Evolutionary conservation across 1,139 yeast species (phyloP).

Genomic region (Saccharomycopsis hybrid): DNA sequence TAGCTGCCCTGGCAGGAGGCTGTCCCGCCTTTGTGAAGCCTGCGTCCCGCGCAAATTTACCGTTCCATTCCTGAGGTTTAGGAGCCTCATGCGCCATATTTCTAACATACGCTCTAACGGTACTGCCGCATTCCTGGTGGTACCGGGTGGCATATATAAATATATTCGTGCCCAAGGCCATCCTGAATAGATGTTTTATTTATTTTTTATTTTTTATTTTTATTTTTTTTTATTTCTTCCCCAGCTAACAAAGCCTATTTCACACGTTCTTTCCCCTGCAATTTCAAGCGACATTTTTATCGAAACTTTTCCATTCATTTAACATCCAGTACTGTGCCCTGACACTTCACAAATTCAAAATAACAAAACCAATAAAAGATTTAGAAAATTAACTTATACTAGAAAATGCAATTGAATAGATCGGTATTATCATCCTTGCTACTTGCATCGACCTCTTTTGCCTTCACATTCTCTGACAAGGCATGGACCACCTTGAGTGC

Average conservation of each 20-base stretch:
- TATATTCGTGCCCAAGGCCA: neutral
- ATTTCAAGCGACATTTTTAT: no score
- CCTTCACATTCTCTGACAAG: conserved; percentile 63
- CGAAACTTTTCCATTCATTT: no score
- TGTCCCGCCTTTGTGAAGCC: no score
- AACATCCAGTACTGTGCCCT: neutral
- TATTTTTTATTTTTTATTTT: no score
- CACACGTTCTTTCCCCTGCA: no score
- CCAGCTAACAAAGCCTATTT: no score
- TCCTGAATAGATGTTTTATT: no score
- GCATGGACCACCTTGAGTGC: conserved; percentile 75
- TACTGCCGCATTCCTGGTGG: neutral
- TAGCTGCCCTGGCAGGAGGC: no score
- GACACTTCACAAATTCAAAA: neutral
- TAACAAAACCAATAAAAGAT: neutral
- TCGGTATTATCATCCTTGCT: conserved; percentile 20
- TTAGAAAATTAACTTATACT: neutral
- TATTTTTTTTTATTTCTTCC: no score
- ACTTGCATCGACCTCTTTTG: conserved; percentile 44
- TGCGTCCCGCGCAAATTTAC: neutral
- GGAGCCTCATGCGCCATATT: neutral
- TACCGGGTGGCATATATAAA: neutral
- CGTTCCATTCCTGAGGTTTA: conserved; percentile 1
- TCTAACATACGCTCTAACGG: neutral
- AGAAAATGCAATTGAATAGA: conserved; percentile 3